Evolutionary conservation across 306 rosid species (phyloP), one percentile per base, ranked within the genome.

Genomic region (Cicer judaicum): DNA sequence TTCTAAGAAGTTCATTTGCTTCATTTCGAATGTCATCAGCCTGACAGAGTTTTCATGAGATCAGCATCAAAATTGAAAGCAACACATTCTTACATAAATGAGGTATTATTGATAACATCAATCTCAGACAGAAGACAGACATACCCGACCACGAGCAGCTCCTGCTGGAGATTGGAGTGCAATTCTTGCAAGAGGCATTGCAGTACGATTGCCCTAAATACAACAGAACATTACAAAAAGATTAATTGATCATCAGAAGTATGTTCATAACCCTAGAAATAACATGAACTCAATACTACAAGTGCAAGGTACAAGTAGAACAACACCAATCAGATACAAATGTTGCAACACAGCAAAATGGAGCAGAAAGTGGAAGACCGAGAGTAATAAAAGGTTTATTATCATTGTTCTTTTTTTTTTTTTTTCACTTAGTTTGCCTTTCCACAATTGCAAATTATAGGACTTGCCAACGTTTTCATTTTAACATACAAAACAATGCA

Each of bases 101-200:
- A 64, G 24, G 59, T 53, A 16, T 75, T 15, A 68, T 12, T 56
- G 46, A 63, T 53, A 42, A 40, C 64, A 48, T 70, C 40, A 41
- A 61, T 64, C 76, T 64, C 59, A 59, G 60, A 74, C 56, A 14
- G 39, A 78, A 60, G 56, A 77, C 59, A 55, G 43, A 29, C 73
- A 68, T 82, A 92, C 99, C 97, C 88, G 99, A 59, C 99, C 99
- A 34, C 96, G 97, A 63, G 99, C 99, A 79, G 93, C 80, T 73
- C 97, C 99, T 4, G 89, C 97, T 39, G 95, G 97, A 75, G 99
- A 83, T 64, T 90, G 89, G 68, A 94, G 79, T 4, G 92, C 85
- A 64, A 94, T 80, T 84, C 95, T 90, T 81, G 97, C 80, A 24
- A 88, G 88, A 81, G 97, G 96, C 97, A 90, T 94, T 71, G 96